Base-by-base conservation (phyloP, 352 stramenopile species). In the Phytopythium boreale region DNA sequence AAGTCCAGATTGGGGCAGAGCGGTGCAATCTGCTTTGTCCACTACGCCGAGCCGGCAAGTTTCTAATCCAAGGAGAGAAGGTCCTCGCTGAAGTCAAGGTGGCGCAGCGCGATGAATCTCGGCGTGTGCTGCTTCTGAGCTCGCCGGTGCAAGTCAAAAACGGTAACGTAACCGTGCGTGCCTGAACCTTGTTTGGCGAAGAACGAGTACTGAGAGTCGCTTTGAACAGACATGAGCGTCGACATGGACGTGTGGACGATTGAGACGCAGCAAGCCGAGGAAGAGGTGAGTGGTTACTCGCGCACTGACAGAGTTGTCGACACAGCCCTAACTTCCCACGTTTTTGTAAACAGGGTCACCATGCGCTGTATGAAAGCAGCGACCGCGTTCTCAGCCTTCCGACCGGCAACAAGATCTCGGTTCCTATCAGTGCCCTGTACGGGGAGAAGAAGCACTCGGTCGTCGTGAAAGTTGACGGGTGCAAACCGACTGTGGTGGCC, bases 111-210 rank as follows among this genome's bases (percentile, higher is more conserved):
- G 88, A 95, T 56, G 87, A 96, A 56, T 93, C 83, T 36, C 84
- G 87, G 22, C 84, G 88, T 27, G 88, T 96, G 5, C 61, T 96
- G 39, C 63, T 94, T 27, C 66, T 96, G 17, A 95, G 82, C 47
- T 96, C 88, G n/a, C 87, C 87, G 9, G 88, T 95, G 4, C 88
- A 95, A 66, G 63, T 96, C 22, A 96, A 95, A 62, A 96, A 96
- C 67, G 82, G 84, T 88, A 77, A 31, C 15, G 47, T n/a, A 7
- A 37, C 11, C 8, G 8, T 55, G 26, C 10, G 47, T 31, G 12
- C 17, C 2, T 52, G 8, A 14, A 27, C 8, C 3, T 17, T n/a
- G 49, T 36, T 44, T n/a, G n/a, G n/a, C n/a, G 19, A 43, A 29
- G 62, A 15, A 43, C 22, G 5, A 26, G 14, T 56, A 26, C 52